Conservation (phyloP, 371 early-diverging fungal genomes). For the Saksenaea oblongispora region DNA sequence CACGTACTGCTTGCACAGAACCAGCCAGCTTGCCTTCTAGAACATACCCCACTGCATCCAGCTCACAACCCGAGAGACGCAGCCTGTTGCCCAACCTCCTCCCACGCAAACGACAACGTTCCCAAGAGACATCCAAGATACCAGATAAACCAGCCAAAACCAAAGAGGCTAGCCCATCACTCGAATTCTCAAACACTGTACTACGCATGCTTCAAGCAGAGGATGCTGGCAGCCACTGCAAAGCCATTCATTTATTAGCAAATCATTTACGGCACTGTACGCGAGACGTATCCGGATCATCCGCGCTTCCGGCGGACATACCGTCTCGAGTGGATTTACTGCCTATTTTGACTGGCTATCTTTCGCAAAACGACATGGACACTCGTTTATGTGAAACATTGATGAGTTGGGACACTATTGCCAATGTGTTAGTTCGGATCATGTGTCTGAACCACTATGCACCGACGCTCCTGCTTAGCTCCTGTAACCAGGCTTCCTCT, state of each 20-base stretch:
- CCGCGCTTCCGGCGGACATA: conserved; percentile 20
- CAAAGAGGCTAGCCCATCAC: background rate
- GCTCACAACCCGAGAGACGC: background rate
- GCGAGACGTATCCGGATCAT: background rate
- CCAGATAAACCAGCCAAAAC: background rate
- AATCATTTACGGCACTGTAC: conserved; percentile 9
- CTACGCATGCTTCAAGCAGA: conserved; percentile 21
- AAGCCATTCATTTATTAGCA: conserved; percentile 16
- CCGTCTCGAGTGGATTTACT: conserved; percentile 21
- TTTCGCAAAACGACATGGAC: conserved; percentile 10
- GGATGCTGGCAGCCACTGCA: conserved; percentile 12
- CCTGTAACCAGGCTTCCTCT: background rate
- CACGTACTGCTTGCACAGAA: background rate
- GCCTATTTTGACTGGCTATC: conserved; percentile 18
- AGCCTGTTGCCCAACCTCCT: background rate
- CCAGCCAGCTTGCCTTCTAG: background rate
- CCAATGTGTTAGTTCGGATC: conserved; percentile 25
- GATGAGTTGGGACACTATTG: conserved; percentile 40
- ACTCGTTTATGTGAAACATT: conserved; percentile 17
- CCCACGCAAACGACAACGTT: background rate
- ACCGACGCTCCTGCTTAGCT: conserved; percentile 21
- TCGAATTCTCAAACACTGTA: background rate
- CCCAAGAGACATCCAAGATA: background rate
- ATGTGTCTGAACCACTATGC: conserved; percentile 26
- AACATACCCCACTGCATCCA: background rate